Conservation (phyloP, 2,329 filamentous ascomycete species). For the Mariannaea sp. region DNA sequence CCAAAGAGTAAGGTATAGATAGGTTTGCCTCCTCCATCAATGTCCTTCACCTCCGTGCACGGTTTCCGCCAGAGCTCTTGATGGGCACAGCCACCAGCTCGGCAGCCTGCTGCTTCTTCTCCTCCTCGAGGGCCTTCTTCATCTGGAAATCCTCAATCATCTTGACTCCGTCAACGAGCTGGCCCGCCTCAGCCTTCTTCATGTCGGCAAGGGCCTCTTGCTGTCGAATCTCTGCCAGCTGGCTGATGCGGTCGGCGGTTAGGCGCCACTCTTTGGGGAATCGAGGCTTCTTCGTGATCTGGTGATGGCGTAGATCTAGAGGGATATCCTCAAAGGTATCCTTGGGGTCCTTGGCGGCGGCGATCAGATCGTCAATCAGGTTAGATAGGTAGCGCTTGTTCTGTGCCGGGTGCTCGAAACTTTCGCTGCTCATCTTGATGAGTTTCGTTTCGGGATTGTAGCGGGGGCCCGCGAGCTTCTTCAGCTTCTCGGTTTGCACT, state of each 20-base stretch:
- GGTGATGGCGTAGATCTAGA: constrained; percentile 85
- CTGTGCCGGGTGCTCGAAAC: constrained; percentile 85
- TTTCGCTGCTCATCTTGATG: constrained; percentile 89
- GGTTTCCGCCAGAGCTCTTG: constrained; percentile 26
- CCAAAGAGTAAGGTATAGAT: no score
- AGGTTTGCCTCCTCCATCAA: not conserved
- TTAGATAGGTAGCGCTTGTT: constrained; percentile 96
- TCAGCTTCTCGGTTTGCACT: constrained; percentile 76
- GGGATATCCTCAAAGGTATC: constrained; percentile 91
- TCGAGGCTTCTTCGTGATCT: constrained; percentile 66
- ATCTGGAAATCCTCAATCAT: constrained; percentile 49
- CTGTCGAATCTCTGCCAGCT: constrained; percentile 66
- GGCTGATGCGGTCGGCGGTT: constrained; percentile 68
- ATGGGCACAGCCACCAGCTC: constrained; percentile 38
- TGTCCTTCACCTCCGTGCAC: constrained; percentile 32
- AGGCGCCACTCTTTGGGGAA: constrained; percentile 87
- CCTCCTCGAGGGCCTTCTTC: constrained; percentile 42
- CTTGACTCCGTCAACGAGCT: constrained; percentile 62
- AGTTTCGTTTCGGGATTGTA: constrained; percentile 85
- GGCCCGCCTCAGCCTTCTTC: constrained; percentile 56
- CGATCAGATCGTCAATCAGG: constrained; percentile 72
- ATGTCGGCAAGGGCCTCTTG: constrained; percentile 59
- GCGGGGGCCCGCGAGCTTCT: constrained; percentile 82
- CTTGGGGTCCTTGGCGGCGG: constrained; percentile 73
- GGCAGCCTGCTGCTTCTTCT: constrained; percentile 41